Evolutionary conservation across 495 filamentous ascomycete genomes (phyloP).

Genomic region (Cercophora scortea): DNA sequence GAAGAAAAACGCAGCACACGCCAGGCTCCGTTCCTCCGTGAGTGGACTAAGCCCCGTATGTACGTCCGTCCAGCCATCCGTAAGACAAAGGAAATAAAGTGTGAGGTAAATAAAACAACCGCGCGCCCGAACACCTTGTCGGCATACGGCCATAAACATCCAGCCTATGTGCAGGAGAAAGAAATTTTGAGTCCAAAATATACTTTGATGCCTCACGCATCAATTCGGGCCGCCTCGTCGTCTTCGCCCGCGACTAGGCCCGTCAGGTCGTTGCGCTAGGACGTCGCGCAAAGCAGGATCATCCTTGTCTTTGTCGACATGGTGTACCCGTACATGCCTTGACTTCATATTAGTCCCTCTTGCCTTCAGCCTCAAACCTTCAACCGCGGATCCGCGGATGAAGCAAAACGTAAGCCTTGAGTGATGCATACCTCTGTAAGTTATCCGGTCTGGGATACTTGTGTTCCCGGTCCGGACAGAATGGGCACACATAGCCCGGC

Average conservation of each 20-base stretch:
- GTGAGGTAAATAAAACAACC: too few relatives aligned
- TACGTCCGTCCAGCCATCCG: too few relatives aligned
- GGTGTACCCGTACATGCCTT: constrained; percentile 80
- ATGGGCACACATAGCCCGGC: constrained; percentile 94
- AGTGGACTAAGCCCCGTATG: too few relatives aligned
- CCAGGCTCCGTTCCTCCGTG: too few relatives aligned
- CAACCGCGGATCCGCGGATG: neutral
- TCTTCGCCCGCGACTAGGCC: constrained; percentile 73
- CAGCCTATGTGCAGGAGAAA: too few relatives aligned
- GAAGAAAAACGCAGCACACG: too few relatives aligned
- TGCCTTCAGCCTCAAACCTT: neutral
- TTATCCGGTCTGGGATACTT: constrained; percentile 97
- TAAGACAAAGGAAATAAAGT: too few relatives aligned
- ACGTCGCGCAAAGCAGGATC: constrained; percentile 74
- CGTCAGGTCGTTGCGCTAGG: constrained; percentile 74
- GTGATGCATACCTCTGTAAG: constrained; percentile 88
- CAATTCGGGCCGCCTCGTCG: neutral
- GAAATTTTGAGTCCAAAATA: too few relatives aligned
- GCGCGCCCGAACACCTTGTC: too few relatives aligned
- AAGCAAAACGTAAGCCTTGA: too few relatives aligned
- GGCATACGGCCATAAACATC: too few relatives aligned
- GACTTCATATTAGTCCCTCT: neutral
- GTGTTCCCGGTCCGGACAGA: constrained; percentile 92
- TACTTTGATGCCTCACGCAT: neutral
- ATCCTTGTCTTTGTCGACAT: constrained; percentile 78